Conservation (phyloP, 2,329 filamentous ascomycete species). For the Pleurostoma richardsiae region DNA sequence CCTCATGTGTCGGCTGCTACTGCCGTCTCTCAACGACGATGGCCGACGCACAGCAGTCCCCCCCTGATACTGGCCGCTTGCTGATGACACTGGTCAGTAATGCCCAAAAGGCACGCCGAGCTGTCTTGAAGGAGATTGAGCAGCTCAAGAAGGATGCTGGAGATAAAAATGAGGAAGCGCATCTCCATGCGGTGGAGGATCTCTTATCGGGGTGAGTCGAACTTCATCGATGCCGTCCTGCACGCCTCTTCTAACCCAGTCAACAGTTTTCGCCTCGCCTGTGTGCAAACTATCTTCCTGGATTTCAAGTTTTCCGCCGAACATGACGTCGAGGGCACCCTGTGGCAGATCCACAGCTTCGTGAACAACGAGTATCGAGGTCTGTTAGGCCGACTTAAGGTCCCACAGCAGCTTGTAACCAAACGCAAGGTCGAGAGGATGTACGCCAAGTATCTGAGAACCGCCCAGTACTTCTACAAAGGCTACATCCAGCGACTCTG, state of each 20-base stretch:
- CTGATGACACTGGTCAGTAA: constrained; percentile 21
- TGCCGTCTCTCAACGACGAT: too few relatives aligned
- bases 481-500: constrained; percentile 77
- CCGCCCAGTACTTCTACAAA: constrained; percentile 83
- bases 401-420: constrained; percentile 50
- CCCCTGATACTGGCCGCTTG: constrained; percentile 8
- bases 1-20: too few relatives aligned
- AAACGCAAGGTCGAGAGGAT: constrained; percentile 75
- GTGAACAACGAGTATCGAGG: constrained; percentile 77
- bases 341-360: constrained; percentile 76
- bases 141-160: constrained; percentile 29
- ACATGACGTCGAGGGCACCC: constrained; percentile 60
- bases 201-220: constrained; percentile 33
- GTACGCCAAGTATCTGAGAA: constrained; percentile 81
- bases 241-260: constrained; percentile 7
- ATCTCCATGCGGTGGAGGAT: constrained; percentile 38
- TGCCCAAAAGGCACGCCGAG: constrained; percentile 36
- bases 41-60: too few relatives aligned
- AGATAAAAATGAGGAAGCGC: constrained; percentile 30
- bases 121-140: constrained; percentile 36
- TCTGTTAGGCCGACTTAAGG: constrained; percentile 52
- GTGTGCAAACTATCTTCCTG: constrained; percentile 66
- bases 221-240: not conserved
- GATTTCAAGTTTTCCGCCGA: constrained; percentile 63
- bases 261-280: constrained; percentile 51